phyloP scores from a whole-genome alignment of 2,329 filamentous ascomycete species.

The Ascochyta lentis region DNA sequence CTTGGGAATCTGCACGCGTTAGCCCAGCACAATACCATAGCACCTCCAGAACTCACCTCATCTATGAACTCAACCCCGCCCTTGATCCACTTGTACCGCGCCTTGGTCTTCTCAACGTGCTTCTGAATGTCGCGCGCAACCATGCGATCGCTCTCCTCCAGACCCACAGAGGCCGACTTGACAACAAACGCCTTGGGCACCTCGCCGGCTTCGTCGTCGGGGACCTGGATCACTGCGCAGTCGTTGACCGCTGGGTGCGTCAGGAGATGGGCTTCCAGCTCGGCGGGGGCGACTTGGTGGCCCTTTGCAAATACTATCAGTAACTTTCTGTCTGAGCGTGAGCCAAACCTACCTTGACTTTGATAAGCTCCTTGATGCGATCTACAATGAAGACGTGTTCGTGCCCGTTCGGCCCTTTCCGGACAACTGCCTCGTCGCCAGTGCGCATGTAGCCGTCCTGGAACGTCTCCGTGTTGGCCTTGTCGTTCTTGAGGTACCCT shows the following conservation, averaged over 20 bases:
- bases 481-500: constrained; percentile 86
- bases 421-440: constrained; percentile 71
- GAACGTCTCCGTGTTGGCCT: constrained; percentile 83
- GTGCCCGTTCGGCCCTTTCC: constrained; percentile 63
- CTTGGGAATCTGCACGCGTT: constrained; percentile 60
- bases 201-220: constrained; percentile 67
- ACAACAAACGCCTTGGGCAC: constrained; percentile 70
- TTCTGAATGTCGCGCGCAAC: constrained; percentile 61
- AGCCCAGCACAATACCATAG: constrained; percentile 36
- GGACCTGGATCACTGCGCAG: constrained; percentile 78
- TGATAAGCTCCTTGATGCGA: constrained; percentile 79
- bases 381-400: constrained; percentile 89
- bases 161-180: constrained; percentile 60
- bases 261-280: constrained; percentile 81
- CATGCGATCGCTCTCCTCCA: constrained; percentile 59
- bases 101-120: constrained; percentile 67
- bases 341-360: constrained; percentile 67
- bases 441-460: constrained; percentile 79
- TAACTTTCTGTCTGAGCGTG: too few relatives aligned
- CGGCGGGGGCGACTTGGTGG: constrained; percentile 81
- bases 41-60: constrained; percentile 6
- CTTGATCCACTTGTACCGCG: constrained; percentile 67
- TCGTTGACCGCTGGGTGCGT: constrained; percentile 78
- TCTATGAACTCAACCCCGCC: constrained; percentile 62
- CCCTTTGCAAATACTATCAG: constrained; percentile 59